Evolutionary conservation across 2,329 filamentous ascomycete species (phyloP), one percentile per base, ranked within the genome.

Genomic region (Aureobasidium sp.): DNA sequence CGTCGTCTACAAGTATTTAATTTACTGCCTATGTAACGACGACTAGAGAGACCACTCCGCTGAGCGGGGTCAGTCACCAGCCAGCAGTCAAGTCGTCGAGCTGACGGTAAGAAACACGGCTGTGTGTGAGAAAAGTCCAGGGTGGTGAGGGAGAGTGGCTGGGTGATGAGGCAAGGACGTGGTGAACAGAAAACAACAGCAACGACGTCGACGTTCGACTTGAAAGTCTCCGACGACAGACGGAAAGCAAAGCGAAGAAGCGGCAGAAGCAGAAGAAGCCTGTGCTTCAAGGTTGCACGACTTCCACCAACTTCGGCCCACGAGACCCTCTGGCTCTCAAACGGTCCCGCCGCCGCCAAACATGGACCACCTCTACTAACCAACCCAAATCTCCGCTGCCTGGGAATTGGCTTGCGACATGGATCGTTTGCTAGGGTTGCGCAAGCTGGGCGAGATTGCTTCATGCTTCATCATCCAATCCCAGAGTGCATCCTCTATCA

Each of bases 251-350:
- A 58, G 57, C 44, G 45, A 58, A 58, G 55, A 58, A 58, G 39
- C 57, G 57, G 56, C 56, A 48, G 56, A 48, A 31, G 52, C 52
- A 42, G 45, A 48, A 29, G 52, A 56, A 56, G 42, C 56, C 56
- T 58, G 56, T 59, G 56, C 56, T 59, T 49, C 44, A 48, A 59
- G 44, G 42, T 59, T 59, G 44, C 56, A 59, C 56, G 56, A 59
- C 56, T 59, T 47, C 39, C 44, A 48, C 56, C 34, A 59, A 25
- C 31, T 36, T 37, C 25, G 51, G 45, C 44, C 56, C 56, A 59
- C 56, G 44, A 60, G 57, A 60, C 57, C 57, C 44, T 60, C 12
- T 58, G 55, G 55, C 42, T 44, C 29, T 45, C 42, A 59, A 60
- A 60, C 57, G 57, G 57, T 60, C 44, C 57, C 31, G 57, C 57